These are phyloP conservation scores for Penicillium frequentans DNA, from an alignment of 2,329 filamentous ascomycete species.

Conservation along the genomic window DNA sequence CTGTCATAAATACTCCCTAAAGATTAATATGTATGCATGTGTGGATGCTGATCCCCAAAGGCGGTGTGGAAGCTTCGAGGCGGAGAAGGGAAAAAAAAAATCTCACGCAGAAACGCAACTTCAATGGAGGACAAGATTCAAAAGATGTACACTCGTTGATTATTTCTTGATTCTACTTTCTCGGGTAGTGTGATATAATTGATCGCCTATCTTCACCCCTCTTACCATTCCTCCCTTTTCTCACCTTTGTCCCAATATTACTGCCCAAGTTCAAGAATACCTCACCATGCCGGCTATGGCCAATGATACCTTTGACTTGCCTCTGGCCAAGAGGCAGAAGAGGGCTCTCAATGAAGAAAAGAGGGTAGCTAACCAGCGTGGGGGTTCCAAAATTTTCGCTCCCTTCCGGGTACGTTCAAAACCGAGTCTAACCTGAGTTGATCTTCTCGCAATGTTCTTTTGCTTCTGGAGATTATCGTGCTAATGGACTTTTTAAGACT, in stretches of 20 bases:
- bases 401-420: conserved; percentile 74
- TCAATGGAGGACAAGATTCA: neutral
- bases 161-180: neutral
- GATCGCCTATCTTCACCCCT: neutral
- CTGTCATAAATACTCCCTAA: neutral
- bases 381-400: conserved; percentile 79
- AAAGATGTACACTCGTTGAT: neutral
- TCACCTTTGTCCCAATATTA: neutral
- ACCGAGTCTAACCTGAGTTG: neutral
- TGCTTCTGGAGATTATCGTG: neutral
- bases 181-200: neutral
- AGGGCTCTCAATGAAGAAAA: conserved; percentile 44
- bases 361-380: conserved; percentile 13
- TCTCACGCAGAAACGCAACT: neutral
- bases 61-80: neutral
- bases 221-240: neutral
- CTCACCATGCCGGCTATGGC: conserved; percentile 47
- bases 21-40: neutral
- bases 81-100: conserved; percentile 2
- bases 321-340: conserved; percentile 76
- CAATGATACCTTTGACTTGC: conserved; percentile 59
- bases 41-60: neutral
- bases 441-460: neutral
- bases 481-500: conserved; percentile 60
- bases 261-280: neutral